Evolutionary conservation across 805 yeast genomes (phyloP).

Genomic region (Trichomonascus vanleenenianus): DNA sequence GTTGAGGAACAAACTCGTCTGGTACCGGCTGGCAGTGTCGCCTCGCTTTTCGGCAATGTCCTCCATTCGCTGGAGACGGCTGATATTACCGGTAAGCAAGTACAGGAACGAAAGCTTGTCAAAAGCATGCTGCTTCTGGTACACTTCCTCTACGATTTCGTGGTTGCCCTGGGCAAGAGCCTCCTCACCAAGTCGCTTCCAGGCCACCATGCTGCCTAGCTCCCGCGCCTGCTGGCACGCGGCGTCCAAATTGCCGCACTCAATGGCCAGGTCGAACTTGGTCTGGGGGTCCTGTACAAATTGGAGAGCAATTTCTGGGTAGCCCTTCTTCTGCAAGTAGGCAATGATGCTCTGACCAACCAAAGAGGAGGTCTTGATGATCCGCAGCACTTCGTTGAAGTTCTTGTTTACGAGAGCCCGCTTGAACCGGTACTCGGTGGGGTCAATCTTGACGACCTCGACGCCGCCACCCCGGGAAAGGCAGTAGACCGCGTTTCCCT

Average conservation of each 20-base stretch:
- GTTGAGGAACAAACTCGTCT: constrained; percentile 71
- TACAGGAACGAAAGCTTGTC: constrained; percentile 89
- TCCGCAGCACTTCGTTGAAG: constrained; percentile 83
- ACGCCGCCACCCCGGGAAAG: constrained; percentile 81
- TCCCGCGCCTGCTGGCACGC: constrained; percentile 86
- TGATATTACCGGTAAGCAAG: constrained; percentile 70
- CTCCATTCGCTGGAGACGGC: constrained; percentile 76
- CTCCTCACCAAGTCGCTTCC: constrained; percentile 79
- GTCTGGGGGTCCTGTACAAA: constrained; percentile 96
- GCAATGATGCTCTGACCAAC: constrained; percentile 98
- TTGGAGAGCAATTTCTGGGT: constrained; percentile 94
- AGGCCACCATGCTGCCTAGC: constrained; percentile 56
- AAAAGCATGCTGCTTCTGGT: constrained; percentile 77
- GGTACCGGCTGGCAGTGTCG: constrained; percentile 70
- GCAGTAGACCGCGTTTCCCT: constrained; percentile 66
- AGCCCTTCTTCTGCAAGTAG: constrained; percentile 88
- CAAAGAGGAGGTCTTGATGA: constrained; percentile 79
- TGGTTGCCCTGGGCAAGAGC: constrained; percentile 88
- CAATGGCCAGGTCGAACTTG: constrained; percentile 89
- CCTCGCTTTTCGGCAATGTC: constrained; percentile 83
- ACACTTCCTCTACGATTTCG: constrained; percentile 75
- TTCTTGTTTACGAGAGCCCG: constrained; percentile 84
- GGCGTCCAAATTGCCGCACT: constrained; percentile 78
- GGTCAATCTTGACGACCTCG: constrained; percentile 73
- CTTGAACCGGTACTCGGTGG: constrained; percentile 95